A percentile compares a stretch with the other conserved stretches of the same genome.
Evolutionary conservation across 306 rosid genomes (phyloP).

Genomic region (Gastrolobium villosum): DNA sequence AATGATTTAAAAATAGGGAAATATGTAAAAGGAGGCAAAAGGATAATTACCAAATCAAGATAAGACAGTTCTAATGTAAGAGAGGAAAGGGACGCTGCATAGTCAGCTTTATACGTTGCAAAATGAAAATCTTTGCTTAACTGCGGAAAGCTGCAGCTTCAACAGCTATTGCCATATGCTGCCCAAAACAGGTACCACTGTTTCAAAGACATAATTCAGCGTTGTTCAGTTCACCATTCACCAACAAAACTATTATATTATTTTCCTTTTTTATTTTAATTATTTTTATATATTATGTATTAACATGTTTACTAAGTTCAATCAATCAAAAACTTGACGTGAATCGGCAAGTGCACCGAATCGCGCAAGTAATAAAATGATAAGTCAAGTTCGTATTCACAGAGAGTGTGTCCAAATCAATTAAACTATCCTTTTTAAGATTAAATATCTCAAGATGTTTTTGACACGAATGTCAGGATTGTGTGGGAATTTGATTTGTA

Average conservation of each 20-base stretch:
- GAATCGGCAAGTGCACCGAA: too few relatives aligned
- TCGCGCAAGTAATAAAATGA: too few relatives aligned
- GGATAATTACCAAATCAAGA: conserved; percentile 19
- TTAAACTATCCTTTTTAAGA: too few relatives aligned
- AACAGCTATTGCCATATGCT: conserved; percentile 8
- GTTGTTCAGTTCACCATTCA: neutral
- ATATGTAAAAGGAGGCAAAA: conserved; percentile 18
- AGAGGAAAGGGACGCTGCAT: conserved; percentile 45
- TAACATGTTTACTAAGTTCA: too few relatives aligned
- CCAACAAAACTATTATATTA: neutral
- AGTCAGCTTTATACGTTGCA: conserved; percentile 49
- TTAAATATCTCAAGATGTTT: too few relatives aligned
- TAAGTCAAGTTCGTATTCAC: too few relatives aligned
- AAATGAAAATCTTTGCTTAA: conserved; percentile 30
- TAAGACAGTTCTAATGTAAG: conserved; percentile 31
- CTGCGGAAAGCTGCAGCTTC: conserved; percentile 34
- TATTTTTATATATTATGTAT: neutral
- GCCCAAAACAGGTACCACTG: neutral
- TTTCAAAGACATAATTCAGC: neutral
- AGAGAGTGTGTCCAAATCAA: too few relatives aligned
- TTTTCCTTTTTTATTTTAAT: neutral
- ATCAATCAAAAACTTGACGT: too few relatives aligned
- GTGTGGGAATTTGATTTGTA: too few relatives aligned
- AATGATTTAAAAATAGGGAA: neutral
- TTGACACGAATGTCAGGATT: too few relatives aligned